These are phyloP conservation scores for Amylocystis lapponica DNA, from an alignment of 768 basidiomycete species.

Conservation along the genomic window DNA sequence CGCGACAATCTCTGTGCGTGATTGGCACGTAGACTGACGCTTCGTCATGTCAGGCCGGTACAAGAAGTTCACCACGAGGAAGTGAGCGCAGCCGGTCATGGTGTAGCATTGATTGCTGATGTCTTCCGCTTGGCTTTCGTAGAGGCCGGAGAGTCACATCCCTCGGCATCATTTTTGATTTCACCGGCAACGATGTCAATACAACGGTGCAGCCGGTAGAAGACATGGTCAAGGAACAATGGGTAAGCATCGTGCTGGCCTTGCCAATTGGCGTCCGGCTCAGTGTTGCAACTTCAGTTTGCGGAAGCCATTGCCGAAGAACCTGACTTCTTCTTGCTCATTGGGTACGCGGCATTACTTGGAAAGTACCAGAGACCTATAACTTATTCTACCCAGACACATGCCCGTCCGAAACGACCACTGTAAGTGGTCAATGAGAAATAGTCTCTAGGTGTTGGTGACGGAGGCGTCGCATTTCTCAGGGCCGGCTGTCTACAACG, in stretches of 20 bases:
- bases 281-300: constrained; percentile 45
- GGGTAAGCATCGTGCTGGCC: constrained; percentile 42
- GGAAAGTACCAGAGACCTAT: neutral
- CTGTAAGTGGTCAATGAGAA: no score
- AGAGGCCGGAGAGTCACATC: constrained; percentile 72
- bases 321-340: constrained; percentile 78
- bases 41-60: constrained; percentile 41
- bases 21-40: neutral
- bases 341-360: constrained; percentile 47
- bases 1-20: constrained; percentile 5
- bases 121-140: neutral
- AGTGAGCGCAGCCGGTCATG: constrained; percentile 35
- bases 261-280: neutral
- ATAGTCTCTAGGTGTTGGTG: no score
- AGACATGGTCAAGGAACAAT: constrained; percentile 73
- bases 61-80: constrained; percentile 66
- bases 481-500: constrained; percentile 72
- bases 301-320: constrained; percentile 68
- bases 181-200: constrained; percentile 61
- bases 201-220: constrained; percentile 71
- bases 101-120: neutral
- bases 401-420: constrained; percentile 75
- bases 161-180: constrained; percentile 75
- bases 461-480: neutral
- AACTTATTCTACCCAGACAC: constrained; percentile 51